phyloP scores from a whole-genome alignment of 306 rosid genomes.

The Prunus dulcis region DNA sequence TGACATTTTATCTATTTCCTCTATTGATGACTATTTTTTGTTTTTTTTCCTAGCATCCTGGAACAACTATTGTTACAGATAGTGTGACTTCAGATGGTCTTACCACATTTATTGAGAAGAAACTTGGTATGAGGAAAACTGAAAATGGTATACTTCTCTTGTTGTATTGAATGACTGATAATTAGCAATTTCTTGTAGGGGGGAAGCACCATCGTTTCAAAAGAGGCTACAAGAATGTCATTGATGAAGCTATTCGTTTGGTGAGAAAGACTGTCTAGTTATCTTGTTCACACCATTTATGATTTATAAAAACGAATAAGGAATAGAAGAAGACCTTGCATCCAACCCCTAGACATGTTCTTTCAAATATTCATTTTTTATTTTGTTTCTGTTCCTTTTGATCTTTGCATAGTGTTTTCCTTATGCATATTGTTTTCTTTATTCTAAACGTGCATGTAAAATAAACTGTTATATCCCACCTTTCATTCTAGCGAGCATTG shows the following conservation, averaged over 20 bases:
- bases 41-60: constrained; percentile 63
- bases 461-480: background rate
- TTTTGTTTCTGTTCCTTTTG: background rate
- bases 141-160: constrained; percentile 1
- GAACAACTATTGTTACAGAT: constrained; percentile 94
- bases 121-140: constrained; percentile 64
- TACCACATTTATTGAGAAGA: constrained; percentile 82
- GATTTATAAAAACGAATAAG: constrained; percentile 11
- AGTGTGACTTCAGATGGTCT: constrained; percentile 98
- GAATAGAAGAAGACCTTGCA: background rate
- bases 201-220: constrained; percentile 95
- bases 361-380: background rate
- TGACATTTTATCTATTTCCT: background rate
- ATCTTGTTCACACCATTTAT: background rate
- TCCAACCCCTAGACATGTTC: background rate
- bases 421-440: background rate
- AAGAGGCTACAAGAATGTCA: constrained; percentile 97
- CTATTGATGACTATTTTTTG: constrained; percentile 8
- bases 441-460: background rate
- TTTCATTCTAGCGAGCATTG: background rate
- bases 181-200: constrained; percentile 46
- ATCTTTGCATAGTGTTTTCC: background rate
- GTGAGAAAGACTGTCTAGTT: constrained; percentile 40
- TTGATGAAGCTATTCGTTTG: constrained; percentile 94
- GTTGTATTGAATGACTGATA: constrained; percentile 1